Conservation (phyloP, 2,329 filamentous ascomycete species). For the Diplodia scrobiculata region DNA sequence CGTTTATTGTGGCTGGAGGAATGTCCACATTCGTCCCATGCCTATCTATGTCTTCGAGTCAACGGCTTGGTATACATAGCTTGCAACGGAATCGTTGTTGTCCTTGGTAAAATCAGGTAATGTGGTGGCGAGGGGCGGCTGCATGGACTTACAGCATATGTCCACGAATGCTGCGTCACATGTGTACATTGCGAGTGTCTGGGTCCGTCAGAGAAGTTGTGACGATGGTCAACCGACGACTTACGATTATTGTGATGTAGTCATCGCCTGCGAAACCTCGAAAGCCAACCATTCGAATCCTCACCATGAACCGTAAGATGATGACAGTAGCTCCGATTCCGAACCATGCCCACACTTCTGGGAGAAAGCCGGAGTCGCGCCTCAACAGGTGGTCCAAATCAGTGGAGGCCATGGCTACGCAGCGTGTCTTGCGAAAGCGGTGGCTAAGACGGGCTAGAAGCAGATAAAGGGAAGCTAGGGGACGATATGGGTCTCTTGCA, state of each 20-base stretch:
- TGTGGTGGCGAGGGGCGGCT: background rate
- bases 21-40: slow-evolving; percentile 40
- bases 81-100: background rate
- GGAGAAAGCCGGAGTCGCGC: slow-evolving; percentile 6
- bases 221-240: background rate
- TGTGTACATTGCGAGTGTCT: slow-evolving; percentile 39
- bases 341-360: slow-evolving; percentile 32
- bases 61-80: background rate
- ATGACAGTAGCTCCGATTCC: slow-evolving; percentile 42
- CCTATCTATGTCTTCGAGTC: slow-evolving; percentile 32
- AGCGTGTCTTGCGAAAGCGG: background rate
- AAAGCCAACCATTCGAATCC: slow-evolving; percentile 45
- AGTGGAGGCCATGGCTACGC: background rate
- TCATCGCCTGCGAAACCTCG: slow-evolving; percentile 48
- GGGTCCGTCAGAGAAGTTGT: background rate
- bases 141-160: slow-evolving; percentile 38
- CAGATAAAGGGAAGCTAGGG: background rate
- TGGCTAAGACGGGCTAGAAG: background rate
- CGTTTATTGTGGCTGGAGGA: slow-evolving; percentile 23
- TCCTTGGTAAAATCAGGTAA: background rate
- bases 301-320: slow-evolving; percentile 41
- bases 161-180: slow-evolving; percentile 45
- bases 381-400: slow-evolving; percentile 2
- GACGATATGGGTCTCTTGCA: background rate
- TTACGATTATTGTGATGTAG: slow-evolving; percentile 42